Percentiles rank a stretch among this genome's conserved stretches.
phyloP scores from a whole-genome alignment of 768 basidiomycete genomes.

The Nidularia sp. region DNA sequence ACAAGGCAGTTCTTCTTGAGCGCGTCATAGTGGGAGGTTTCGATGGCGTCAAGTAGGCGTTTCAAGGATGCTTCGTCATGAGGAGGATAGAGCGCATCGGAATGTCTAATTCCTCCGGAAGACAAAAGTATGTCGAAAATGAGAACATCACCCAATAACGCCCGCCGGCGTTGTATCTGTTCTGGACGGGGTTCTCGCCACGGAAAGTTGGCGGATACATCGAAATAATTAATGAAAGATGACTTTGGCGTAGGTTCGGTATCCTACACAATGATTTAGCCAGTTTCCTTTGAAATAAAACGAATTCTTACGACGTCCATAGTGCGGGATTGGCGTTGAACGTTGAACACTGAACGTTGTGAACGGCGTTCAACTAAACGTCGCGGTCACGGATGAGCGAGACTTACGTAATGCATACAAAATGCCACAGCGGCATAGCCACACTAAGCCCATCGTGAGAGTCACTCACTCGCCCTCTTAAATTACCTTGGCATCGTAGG shows the following conservation, averaged over 20 bases:
- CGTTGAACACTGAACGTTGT: too few relatives aligned
- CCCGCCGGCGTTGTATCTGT: conserved; percentile 62
- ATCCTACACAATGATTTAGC: too few relatives aligned
- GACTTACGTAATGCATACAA: too few relatives aligned
- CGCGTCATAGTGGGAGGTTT: conserved; percentile 58
- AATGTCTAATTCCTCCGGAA: conserved; percentile 55
- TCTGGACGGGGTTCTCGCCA: conserved; percentile 51
- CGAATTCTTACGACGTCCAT: too few relatives aligned
- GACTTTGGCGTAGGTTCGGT: background rate
- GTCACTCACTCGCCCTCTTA: too few relatives aligned
- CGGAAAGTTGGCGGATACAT: conserved; percentile 51
- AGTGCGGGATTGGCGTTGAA: too few relatives aligned
- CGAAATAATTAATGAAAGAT: conserved; percentile 40
- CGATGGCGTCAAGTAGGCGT: conserved; percentile 57
- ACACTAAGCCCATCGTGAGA: too few relatives aligned
- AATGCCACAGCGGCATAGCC: too few relatives aligned
- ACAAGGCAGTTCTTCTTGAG: conserved; percentile 80
- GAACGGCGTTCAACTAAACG: too few relatives aligned
- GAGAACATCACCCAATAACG: conserved; percentile 55
- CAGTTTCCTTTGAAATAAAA: too few relatives aligned
- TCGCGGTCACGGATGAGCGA: too few relatives aligned
- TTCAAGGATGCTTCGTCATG: conserved; percentile 47
- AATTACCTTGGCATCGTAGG: too few relatives aligned
- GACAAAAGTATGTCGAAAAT: conserved; percentile 72
- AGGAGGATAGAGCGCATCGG: conserved; percentile 70